A percentile compares a stretch with the other conserved stretches of the same genome.
phyloP scores from a whole-genome alignment of 345 rosid species.

The Eucalyptus erythrocorys region DNA sequence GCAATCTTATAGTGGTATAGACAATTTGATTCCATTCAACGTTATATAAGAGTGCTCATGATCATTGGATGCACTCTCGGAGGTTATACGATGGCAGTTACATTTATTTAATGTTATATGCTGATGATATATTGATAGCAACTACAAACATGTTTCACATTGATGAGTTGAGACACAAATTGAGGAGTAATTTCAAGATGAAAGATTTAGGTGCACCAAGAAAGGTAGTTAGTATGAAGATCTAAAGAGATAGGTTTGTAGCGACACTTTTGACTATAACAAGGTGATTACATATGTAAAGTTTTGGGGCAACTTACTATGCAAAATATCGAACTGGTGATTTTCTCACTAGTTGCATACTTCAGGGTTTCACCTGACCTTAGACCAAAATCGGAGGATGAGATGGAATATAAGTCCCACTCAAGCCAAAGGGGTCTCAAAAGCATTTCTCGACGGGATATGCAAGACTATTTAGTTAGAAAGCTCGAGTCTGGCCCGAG shows the following conservation, averaged over 20 bases:
- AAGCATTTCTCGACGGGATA: neutral
- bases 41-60: neutral
- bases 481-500: accelerated
- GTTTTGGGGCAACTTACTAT: accelerated
- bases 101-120: no score
- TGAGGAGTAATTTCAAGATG: no score
- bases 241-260: no score
- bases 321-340: accelerated
- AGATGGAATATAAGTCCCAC: neutral
- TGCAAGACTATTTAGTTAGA: neutral
- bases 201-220: no score
- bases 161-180: no score
- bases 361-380: neutral
- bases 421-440: neutral
- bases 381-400: neutral
- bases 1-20: neutral
- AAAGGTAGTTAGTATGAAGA: no score
- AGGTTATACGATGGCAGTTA: no score
- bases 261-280: accelerated
- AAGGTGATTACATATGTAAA: no score
- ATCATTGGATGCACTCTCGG: no score
- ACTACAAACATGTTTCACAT: no score
- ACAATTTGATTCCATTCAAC: neutral
- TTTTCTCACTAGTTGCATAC: neutral
- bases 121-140: accelerated